phyloP scores from a whole-genome alignment of 768 basidiomycete species.

The Auriscalpium microsporum region DNA sequence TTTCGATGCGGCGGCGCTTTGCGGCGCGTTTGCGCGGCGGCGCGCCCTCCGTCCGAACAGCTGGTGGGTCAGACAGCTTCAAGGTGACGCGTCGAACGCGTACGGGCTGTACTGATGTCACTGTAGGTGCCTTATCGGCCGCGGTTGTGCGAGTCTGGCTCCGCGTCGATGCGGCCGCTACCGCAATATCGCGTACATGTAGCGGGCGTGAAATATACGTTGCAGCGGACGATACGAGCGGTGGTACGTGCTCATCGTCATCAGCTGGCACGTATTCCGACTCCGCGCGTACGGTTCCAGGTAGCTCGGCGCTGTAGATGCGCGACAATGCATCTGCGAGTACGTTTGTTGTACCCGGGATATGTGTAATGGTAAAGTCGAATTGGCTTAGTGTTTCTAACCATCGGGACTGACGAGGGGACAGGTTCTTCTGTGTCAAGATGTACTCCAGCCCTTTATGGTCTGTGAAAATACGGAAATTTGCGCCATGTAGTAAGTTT shows the following conservation, averaged over 20 bases:
- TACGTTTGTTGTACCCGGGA: constrained; percentile 20
- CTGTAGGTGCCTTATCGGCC: too few species aligned
- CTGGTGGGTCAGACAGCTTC: too few species aligned
- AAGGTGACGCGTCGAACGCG: too few species aligned
- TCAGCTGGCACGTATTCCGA: constrained; percentile 15
- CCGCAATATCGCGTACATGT: background rate
- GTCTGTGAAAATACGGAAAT: constrained; percentile 21
- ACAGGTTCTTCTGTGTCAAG: constrained; percentile 17
- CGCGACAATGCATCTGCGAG: constrained; percentile 20
- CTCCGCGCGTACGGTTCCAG: constrained; percentile 16
- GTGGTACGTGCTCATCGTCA: background rate
- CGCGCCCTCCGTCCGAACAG: too few species aligned
- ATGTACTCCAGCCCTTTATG: constrained; percentile 21
- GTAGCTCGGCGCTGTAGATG: constrained; percentile 16
- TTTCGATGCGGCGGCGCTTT: too few species aligned
- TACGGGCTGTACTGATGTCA: too few species aligned
- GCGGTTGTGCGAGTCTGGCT: constrained; percentile 17
- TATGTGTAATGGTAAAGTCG: constrained; percentile 22
- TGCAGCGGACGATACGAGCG: background rate
- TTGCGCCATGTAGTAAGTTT: constrained; percentile 16
- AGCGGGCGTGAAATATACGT: too few species aligned
- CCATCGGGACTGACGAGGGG: constrained; percentile 21
- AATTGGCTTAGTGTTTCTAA: constrained; percentile 20
- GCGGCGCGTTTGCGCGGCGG: too few species aligned
- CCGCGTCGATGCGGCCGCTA: background rate